A percentile compares a stretch with the other conserved stretches of the same genome.
These are phyloP conservation scores for Oldenlandia corymbosa DNA, from an alignment of 257 asterid species.

Conservation along the genomic window DNA sequence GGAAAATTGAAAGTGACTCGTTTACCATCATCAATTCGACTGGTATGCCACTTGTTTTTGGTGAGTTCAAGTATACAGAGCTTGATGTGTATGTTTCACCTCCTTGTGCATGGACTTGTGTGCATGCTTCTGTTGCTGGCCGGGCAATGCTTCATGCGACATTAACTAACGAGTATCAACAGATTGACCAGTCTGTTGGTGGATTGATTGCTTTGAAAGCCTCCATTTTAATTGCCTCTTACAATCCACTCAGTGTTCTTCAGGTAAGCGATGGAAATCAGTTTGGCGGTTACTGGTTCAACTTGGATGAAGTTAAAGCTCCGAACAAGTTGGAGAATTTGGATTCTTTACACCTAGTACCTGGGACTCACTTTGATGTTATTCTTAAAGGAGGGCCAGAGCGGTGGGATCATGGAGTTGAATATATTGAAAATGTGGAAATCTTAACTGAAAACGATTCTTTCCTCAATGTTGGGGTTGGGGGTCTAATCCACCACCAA, in stretches of 20 bases:
- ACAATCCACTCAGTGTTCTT: slow-evolving; percentile 59
- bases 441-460: slow-evolving; percentile 27
- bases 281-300: slow-evolving; percentile 87
- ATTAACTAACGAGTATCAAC: slow-evolving; percentile 51
- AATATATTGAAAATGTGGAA: slow-evolving; percentile 56
- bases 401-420: slow-evolving; percentile 68
- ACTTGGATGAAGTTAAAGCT: slow-evolving; percentile 42
- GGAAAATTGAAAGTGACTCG: slow-evolving; percentile 67
- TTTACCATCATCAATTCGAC: slow-evolving; percentile 56
- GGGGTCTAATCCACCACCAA: slow-evolving; percentile 31
- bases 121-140: slow-evolving; percentile 63
- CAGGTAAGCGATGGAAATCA: slow-evolving; percentile 83
- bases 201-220: slow-evolving; percentile 53
- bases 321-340: slow-evolving; percentile 42
- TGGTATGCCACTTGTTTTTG: slow-evolving; percentile 25
- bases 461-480: slow-evolving; percentile 29
- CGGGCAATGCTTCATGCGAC: slow-evolving; percentile 65
- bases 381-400: slow-evolving; percentile 85
- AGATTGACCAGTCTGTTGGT: slow-evolving; percentile 40
- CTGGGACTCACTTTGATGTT: slow-evolving; percentile 66
- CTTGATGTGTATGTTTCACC: slow-evolving; percentile 42
- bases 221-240: slow-evolving; percentile 62
- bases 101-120: slow-evolving; percentile 69
- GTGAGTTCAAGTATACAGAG: slow-evolving; percentile 35
- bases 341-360: slow-evolving; percentile 58